Conservation (phyloP, 2,329 filamentous ascomycete species). For the Colletotrichum sidae region DNA sequence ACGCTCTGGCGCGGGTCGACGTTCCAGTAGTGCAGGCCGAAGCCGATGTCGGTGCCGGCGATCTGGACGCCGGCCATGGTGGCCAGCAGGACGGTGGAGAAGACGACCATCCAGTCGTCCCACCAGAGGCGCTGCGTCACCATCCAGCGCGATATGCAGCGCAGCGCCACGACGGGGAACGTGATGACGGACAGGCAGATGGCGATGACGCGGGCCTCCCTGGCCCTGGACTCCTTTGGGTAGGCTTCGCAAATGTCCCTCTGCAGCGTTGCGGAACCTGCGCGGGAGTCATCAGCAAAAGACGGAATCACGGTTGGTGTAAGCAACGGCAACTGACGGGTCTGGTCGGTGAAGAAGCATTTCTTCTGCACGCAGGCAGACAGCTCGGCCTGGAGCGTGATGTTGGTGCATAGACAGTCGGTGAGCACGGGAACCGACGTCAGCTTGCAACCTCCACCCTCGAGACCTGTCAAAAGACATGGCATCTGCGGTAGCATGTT, state of each 20-base stretch:
- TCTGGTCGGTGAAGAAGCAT: slow-evolving; percentile 36
- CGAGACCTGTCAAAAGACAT: slow-evolving; percentile 9
- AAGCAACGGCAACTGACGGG: slow-evolving; percentile 3
- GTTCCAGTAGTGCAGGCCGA: slow-evolving; percentile 41
- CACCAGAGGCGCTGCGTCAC: slow-evolving; percentile 33
- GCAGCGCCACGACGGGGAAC: slow-evolving; percentile 24
- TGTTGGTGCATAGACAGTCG: slow-evolving; percentile 37
- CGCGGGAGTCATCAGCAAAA: background rate
- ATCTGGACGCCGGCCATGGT: slow-evolving; percentile 35
- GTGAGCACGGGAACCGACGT: slow-evolving; percentile 24
- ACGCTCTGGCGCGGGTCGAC: slow-evolving; percentile 31
- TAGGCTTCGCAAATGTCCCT: slow-evolving; percentile 34
- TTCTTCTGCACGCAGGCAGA: slow-evolving; percentile 35
- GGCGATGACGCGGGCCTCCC: slow-evolving; percentile 41
- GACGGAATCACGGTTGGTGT: background rate
- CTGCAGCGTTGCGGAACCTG: slow-evolving; percentile 4
- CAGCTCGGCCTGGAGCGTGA: slow-evolving; percentile 22
- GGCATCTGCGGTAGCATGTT: slow-evolving; percentile 4
- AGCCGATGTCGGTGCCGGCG: slow-evolving; percentile 36
- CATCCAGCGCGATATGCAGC: slow-evolving; percentile 30
- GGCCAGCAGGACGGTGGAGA: slow-evolving; percentile 21
- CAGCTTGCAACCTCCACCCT: slow-evolving; percentile 26
- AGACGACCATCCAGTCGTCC: slow-evolving; percentile 34
- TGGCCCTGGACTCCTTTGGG: slow-evolving; percentile 31
- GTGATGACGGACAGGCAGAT: slow-evolving; percentile 35